phyloP scores from a whole-genome alignment of 257 asterid genomes.

The Phtheirospermum japonicum region DNA sequence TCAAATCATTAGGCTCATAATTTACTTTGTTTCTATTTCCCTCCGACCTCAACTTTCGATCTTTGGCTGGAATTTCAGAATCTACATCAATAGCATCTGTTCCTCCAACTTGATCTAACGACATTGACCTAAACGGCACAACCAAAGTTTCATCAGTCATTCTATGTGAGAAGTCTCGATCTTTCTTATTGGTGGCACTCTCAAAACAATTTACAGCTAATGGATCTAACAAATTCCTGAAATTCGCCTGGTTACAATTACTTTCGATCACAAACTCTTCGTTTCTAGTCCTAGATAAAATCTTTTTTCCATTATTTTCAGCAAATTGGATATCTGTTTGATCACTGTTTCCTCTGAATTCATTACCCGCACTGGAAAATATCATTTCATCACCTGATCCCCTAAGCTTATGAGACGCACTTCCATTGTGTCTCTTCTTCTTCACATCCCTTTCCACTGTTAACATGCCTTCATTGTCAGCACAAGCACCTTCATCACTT shows the following conservation, averaged over 20 bases:
- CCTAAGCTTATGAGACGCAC: constrained; percentile 36
- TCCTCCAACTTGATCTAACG: constrained; percentile 50
- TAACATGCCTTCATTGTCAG: too few species aligned
- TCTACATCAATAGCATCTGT: constrained; percentile 62
- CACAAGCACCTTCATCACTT: constrained; percentile 27
- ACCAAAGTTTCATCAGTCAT: constrained; percentile 74
- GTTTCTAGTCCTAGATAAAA: constrained; percentile 40
- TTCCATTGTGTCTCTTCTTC: too few species aligned
- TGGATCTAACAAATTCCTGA: constrained; percentile 50
- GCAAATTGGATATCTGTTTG: constrained; percentile 45
- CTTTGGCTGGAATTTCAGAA: constrained; percentile 58
- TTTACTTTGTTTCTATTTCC: constrained; percentile 43
- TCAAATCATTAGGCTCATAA: constrained; percentile 83
- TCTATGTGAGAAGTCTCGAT: constrained; percentile 47
- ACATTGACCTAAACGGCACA: constrained; percentile 74
- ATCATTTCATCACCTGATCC: constrained; percentile 48
- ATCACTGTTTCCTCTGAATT: constrained; percentile 35
- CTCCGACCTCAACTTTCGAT: constrained; percentile 48
- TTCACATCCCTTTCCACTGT: too few species aligned
- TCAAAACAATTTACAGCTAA: constrained; percentile 45
- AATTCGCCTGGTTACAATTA: constrained; percentile 41
- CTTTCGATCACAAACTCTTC: constrained; percentile 63
- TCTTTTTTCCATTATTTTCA: constrained; percentile 58
- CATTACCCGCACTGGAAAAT: constrained; percentile 42
- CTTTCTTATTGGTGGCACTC: constrained; percentile 34